These are phyloP conservation scores for Pulveroboletus sp. DNA, from an alignment of 768 basidiomycete species.

Conservation along the genomic window DNA sequence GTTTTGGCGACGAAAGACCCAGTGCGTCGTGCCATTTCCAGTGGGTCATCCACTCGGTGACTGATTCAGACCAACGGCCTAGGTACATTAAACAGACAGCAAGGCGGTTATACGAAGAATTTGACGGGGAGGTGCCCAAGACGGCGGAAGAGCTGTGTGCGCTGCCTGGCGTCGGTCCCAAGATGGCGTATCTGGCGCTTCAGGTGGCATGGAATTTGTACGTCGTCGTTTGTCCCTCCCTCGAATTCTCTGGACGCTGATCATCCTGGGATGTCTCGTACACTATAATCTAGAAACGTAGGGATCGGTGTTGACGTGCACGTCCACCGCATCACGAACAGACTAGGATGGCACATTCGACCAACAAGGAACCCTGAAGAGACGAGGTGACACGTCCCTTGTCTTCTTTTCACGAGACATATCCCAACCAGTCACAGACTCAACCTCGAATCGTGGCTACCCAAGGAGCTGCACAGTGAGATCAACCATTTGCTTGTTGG, in stretches of 20 bases:
- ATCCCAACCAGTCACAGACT: conserved; percentile 38
- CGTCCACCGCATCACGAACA: conserved; percentile 92
- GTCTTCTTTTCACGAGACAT: background rate
- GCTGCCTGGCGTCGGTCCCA: conserved; percentile 89
- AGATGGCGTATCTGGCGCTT: conserved; percentile 89
- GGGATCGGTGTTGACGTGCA: conserved; percentile 98
- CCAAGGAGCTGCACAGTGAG: conserved; percentile 64
- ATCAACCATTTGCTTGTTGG: conserved; percentile 83
- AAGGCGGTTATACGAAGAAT: conserved; percentile 62
- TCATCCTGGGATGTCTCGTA: background rate
- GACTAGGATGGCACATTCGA: conserved; percentile 87
- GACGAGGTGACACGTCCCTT: conserved; percentile 58
- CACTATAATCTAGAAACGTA: conserved; percentile 51
- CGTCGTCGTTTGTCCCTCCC: conserved; percentile 17
- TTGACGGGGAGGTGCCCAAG: conserved; percentile 82
- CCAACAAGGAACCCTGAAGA: conserved; percentile 86
- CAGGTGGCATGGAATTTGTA: conserved; percentile 86
- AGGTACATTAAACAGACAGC: conserved; percentile 81
- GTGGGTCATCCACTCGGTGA: too few species aligned
- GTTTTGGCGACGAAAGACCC: conserved; percentile 87
- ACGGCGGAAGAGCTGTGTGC: conserved; percentile 87
- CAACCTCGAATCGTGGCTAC: conserved; percentile 84
- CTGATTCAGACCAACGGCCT: background rate
- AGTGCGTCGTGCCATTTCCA: too few species aligned
- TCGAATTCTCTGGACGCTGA: too few species aligned